These are phyloP conservation scores for Cicer yamashitae DNA, from an alignment of 306 rosid genomes.

Conservation along the genomic window DNA sequence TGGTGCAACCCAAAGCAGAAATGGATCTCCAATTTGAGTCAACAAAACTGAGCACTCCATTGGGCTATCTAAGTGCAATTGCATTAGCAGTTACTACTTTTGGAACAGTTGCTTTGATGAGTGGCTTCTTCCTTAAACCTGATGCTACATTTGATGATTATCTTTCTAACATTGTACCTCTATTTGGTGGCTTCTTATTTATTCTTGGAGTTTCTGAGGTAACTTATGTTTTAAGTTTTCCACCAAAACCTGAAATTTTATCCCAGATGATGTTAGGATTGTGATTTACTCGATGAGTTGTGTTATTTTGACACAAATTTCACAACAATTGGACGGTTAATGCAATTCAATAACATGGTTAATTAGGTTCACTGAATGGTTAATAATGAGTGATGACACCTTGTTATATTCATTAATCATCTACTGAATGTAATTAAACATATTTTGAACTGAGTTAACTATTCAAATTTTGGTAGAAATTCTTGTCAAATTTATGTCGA, in stretches of 20 bases:
- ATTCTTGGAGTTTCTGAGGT: conserved; percentile 98
- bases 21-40: conserved; percentile 87
- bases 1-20: conserved; percentile 97
- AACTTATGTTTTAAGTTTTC: conserved; percentile 20
- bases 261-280: conserved; percentile 18
- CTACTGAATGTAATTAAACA: too few species aligned
- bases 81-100: conserved; percentile 76
- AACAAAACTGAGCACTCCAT: conserved; percentile 79
- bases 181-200: conserved; percentile 80
- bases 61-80: conserved; percentile 78
- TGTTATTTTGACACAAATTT: too few species aligned
- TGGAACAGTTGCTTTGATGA: conserved; percentile 87
- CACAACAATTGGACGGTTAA: too few species aligned
- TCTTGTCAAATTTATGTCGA: too few species aligned
- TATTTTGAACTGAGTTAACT: too few species aligned
- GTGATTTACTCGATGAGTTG: background rate
- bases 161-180: conserved; percentile 78
- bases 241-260: background rate
- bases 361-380: too few species aligned
- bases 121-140: conserved; percentile 94
- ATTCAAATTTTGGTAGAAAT: too few species aligned
- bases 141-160: conserved; percentile 86
- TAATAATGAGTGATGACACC: too few species aligned
- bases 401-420: too few species aligned
- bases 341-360: too few species aligned